Conservation (phyloP, 1,284 basidiomycete species). For the Sanghuangporus baumii region DNA sequence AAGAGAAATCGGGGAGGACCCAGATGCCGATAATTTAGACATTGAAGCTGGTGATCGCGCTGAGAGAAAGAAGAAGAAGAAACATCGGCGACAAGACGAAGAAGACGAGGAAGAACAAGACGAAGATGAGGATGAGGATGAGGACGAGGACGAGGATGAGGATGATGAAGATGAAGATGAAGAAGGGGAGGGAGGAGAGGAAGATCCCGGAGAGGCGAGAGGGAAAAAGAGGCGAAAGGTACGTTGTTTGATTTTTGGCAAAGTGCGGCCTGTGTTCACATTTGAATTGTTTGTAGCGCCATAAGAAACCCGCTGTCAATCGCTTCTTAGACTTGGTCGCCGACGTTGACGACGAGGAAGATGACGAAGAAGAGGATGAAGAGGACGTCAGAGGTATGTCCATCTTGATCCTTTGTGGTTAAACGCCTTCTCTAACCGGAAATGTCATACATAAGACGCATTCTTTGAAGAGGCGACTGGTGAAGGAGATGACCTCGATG, state of each 20-base stretch:
- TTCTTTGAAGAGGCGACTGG: conserved; percentile 77
- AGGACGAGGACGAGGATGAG: conserved; percentile 28
- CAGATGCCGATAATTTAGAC: conserved; percentile 22
- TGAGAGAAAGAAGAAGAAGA: conserved; percentile 25
- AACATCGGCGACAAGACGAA: conserved; percentile 30
- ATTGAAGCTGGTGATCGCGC: conserved; percentile 24
- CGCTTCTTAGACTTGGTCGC: conserved; percentile 95
- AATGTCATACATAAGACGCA: conserved; percentile 40
- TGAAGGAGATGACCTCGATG: conserved; percentile 67
- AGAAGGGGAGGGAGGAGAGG: conserved; percentile 35
- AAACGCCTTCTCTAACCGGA: background rate
- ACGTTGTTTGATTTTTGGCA: conserved; percentile 16
- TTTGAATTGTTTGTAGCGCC: conserved; percentile 36
- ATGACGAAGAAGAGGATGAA: conserved; percentile 91
- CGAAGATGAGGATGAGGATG: conserved; percentile 34
- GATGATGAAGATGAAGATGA: conserved; percentile 34
- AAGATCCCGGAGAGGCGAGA: conserved; percentile 33
- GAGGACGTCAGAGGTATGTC: conserved; percentile 67
- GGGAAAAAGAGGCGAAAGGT: conserved; percentile 57
- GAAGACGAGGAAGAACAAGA: conserved; percentile 26
- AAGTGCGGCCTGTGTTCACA: background rate
- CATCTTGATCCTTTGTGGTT: conserved; percentile 20
- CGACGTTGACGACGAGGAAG: conserved; percentile 90
- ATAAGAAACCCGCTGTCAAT: conserved; percentile 58
- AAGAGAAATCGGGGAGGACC: conserved; percentile 18